Percentiles rank a stretch among this genome's conserved stretches.
Conservation (phyloP, 129 eudicot genomes). For the Arctium lappa region DNA sequence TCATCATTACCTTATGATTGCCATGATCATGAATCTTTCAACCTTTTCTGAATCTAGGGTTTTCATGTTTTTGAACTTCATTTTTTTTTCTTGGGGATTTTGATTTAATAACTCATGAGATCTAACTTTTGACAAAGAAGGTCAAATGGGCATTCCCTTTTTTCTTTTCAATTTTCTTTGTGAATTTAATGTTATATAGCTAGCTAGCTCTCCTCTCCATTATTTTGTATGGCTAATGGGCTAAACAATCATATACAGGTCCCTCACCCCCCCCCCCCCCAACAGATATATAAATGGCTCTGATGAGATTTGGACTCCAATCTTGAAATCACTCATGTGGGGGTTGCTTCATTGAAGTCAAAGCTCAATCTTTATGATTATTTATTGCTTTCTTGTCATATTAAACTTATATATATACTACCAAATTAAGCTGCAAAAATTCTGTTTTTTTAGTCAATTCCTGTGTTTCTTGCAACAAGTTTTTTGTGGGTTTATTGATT, state of each 20-base stretch:
- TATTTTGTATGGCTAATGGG: neutral
- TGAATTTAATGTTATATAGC: constrained; percentile 6
- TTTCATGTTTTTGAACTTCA: constrained; percentile 3
- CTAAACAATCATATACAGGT: neutral
- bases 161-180: neutral
- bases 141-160: neutral
- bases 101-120: neutral
- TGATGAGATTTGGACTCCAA: neutral
- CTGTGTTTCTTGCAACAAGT: constrained; percentile 6
- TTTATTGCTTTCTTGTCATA: neutral
- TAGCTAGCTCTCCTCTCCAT: constrained; percentile 14
- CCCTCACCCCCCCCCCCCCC: neutral
- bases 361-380: neutral
- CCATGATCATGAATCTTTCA: constrained; percentile 16
- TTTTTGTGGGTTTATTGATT: neutral
- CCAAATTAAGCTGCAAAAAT: neutral
- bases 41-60: constrained; percentile 29
- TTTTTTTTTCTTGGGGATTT: neutral
- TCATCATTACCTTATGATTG: constrained; percentile 42
- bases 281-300: neutral
- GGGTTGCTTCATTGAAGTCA: neutral
- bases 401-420: neutral
- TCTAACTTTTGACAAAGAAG: constrained; percentile 10
- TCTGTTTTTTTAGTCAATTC: neutral
- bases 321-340: constrained; percentile 2